A percentile compares a stretch with the other conserved stretches of the same genome.
phyloP scores from a whole-genome alignment of 305 asterid species.

The Fraxinus baroniana region DNA sequence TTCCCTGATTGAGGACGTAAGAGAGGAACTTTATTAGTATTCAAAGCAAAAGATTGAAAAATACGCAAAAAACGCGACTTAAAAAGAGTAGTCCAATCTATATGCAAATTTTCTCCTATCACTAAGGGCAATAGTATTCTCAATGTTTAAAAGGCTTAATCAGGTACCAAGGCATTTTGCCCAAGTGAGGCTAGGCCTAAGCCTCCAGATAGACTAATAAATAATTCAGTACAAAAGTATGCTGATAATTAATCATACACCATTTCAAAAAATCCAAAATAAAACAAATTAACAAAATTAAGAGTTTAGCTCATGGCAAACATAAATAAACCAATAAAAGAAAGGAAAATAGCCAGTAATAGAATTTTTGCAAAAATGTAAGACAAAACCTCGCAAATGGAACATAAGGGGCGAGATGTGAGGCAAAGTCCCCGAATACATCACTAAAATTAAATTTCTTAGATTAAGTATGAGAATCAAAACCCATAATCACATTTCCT shows the following conservation, averaged over 20 bases:
- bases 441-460: background rate
- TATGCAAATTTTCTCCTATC: background rate
- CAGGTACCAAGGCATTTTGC: background rate
- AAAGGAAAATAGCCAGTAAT: background rate
- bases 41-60: background rate
- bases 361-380: background rate
- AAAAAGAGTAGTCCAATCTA: background rate
- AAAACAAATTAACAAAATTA: too few relatives aligned
- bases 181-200: background rate
- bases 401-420: background rate
- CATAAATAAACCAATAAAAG: background rate
- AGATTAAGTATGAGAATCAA: background rate
- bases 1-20: background rate
- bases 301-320: background rate
- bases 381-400: background rate
- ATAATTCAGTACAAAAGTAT: background rate
- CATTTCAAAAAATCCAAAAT: background rate
- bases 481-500: background rate
- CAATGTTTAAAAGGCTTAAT: background rate
- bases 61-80: background rate
- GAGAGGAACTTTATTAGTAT: background rate
- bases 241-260: background rate
- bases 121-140: background rate
- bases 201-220: background rate
- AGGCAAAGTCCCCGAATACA: background rate